Conservation (phyloP, 768 basidiomycete species). For the Russula foetens region DNA sequence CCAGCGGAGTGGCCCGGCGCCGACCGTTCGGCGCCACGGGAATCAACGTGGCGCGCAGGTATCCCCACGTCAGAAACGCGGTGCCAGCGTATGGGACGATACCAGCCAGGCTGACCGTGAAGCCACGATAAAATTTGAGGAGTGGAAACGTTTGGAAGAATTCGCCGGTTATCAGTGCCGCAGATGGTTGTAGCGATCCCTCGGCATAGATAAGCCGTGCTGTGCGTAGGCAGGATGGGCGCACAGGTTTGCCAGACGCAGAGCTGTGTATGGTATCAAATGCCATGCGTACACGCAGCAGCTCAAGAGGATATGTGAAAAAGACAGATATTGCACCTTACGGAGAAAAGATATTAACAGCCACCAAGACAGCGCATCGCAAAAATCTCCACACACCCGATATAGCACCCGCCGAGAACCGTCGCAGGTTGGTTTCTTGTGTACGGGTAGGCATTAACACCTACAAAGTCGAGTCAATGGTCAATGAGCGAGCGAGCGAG, state of each 20-base stretch:
- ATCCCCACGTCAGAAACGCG: constrained; percentile 89
- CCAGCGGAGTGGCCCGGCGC: constrained; percentile 33
- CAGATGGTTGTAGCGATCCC: constrained; percentile 29
- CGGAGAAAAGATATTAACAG: neutral
- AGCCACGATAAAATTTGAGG: constrained; percentile 95
- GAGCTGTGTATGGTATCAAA: constrained; percentile 51
- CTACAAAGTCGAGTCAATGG: constrained; percentile 38
- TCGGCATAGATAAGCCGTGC: constrained; percentile 66
- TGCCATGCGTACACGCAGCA: constrained; percentile 93
- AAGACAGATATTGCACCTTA: constrained; percentile 79
- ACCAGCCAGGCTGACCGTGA: constrained; percentile 82
- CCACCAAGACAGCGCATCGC: neutral
- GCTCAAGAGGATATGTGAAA: constrained; percentile 91
- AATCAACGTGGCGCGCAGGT: constrained; percentile 51
- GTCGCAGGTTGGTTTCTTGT: constrained; percentile 65
- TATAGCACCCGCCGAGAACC: constrained; percentile 81
- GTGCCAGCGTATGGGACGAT: constrained; percentile 96
- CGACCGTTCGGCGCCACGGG: constrained; percentile 32
- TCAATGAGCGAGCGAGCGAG: no score
- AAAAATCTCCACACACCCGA: constrained; percentile 49
- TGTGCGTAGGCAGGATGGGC: constrained; percentile 47
- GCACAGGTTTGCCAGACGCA: neutral
- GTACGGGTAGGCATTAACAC: constrained; percentile 77
- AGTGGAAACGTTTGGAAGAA: constrained; percentile 58
- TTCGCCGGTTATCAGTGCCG: constrained; percentile 21